A percentile compares a stretch with the other conserved stretches of the same genome.
Evolutionary conservation across 495 filamentous ascomycete genomes (phyloP).

Genomic region (Aspergillus sclerotiicarbonarius): DNA sequence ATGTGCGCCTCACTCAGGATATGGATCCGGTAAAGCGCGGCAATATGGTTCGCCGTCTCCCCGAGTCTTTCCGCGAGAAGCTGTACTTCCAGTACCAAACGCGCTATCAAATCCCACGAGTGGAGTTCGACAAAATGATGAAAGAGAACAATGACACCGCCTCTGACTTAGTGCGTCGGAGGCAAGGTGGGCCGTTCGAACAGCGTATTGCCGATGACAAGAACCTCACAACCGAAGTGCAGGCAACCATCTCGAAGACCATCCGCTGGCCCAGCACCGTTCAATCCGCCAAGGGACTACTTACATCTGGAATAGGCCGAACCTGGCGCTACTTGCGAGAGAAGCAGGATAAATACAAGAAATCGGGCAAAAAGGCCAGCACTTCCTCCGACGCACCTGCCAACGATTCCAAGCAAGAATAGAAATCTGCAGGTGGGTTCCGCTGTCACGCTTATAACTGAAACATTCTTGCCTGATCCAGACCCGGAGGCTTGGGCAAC

Average conservation of each 20-base stretch:
- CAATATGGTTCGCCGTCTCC: slow-evolving; percentile 93
- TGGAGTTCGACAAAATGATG: slow-evolving; percentile 85
- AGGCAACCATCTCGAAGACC: slow-evolving; percentile 74
- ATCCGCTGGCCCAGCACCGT: slow-evolving; percentile 86
- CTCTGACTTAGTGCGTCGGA: slow-evolving; percentile 61
- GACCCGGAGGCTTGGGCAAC: slow-evolving; percentile 2
- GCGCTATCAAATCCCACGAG: slow-evolving; percentile 79
- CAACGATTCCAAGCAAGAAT: slow-evolving; percentile 25
- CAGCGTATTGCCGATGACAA: slow-evolving; percentile 72
- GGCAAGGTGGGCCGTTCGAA: slow-evolving; percentile 82
- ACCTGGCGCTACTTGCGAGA: slow-evolving; percentile 76
- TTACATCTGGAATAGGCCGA: slow-evolving; percentile 70
- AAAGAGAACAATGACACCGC: slow-evolving; percentile 65
- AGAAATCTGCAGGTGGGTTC: slow-evolving; percentile 7
- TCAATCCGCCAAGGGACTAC: slow-evolving; percentile 75
- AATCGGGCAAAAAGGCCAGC: slow-evolving; percentile 28
- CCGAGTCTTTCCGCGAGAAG: slow-evolving; percentile 80
- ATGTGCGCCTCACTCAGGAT: slow-evolving; percentile 71
- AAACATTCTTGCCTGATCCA: neutral
- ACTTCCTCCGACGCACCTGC: slow-evolving; percentile 15
- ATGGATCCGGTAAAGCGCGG: slow-evolving; percentile 86
- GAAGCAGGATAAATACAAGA: slow-evolving; percentile 69
- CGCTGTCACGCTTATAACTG: slow-evolving; percentile 5
- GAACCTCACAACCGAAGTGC: slow-evolving; percentile 64
- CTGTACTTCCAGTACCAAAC: slow-evolving; percentile 92